Evolutionary conservation across 345 rosid genomes (phyloP).

Genomic region (Gossypium raimondii): DNA sequence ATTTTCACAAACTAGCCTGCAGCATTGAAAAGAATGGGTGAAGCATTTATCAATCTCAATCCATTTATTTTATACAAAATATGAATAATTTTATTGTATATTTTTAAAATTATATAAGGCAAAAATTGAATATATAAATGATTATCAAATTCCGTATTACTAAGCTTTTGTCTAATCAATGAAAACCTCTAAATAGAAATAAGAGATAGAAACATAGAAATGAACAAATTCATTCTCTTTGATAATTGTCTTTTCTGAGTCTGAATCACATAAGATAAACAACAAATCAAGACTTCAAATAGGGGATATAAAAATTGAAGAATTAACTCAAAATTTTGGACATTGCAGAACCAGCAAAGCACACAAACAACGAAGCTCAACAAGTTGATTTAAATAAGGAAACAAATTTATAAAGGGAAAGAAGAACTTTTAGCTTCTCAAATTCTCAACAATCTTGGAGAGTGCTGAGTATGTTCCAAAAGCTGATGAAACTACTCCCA

Average conservation of each 20-base stretch:
- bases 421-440: conserved; percentile 29
- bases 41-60: too few species aligned
- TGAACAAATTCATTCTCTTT: not conserved
- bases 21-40: too few species aligned
- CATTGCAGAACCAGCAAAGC: not conserved
- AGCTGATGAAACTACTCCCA: conserved; percentile 57
- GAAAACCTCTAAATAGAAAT: too few species aligned
- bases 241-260: not conserved
- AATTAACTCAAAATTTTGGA: not conserved
- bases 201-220: too few species aligned
- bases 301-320: not conserved
- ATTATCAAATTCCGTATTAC: too few species aligned
- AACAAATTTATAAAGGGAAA: not conserved
- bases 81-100: too few species aligned
- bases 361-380: not conserved
- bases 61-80: too few species aligned
- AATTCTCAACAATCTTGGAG: conserved; percentile 51
- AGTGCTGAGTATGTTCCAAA: conserved; percentile 74
- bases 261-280: not conserved
- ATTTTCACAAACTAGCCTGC: too few species aligned
- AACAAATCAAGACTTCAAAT: not conserved
- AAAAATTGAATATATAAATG: too few species aligned
- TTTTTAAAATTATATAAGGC: too few species aligned
- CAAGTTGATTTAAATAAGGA: not conserved
- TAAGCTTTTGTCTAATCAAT: too few species aligned